Conservation (phyloP, 2,329 filamentous ascomycete genomes). For the Trichoderma semiorbis region DNA sequence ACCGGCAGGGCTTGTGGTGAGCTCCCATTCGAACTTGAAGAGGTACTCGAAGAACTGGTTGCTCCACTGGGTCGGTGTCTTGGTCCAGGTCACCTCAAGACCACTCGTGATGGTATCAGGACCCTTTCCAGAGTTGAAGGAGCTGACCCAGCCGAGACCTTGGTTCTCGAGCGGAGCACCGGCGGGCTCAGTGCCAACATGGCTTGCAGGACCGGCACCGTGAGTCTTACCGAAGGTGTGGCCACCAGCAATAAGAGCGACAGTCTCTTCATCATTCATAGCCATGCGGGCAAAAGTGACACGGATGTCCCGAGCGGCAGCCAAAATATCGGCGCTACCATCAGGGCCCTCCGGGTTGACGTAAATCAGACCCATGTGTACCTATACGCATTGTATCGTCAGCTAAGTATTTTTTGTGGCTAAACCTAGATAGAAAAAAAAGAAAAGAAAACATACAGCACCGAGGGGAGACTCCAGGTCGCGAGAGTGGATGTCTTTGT, state of each 20-base stretch:
- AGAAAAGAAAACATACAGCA: slow-evolving; percentile 59
- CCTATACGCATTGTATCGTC: background rate
- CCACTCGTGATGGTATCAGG: slow-evolving; percentile 71
- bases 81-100: slow-evolving; percentile 77
- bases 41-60: slow-evolving; percentile 72
- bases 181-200: slow-evolving; percentile 66
- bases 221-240: slow-evolving; percentile 81
- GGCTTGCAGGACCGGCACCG: slow-evolving; percentile 61
- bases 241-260: slow-evolving; percentile 73
- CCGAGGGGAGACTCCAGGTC: slow-evolving; percentile 66
- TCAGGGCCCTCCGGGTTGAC: slow-evolving; percentile 79
- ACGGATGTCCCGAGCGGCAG: slow-evolving; percentile 69
- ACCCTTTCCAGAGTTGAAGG: slow-evolving; percentile 63
- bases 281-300: slow-evolving; percentile 75
- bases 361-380: slow-evolving; percentile 65
- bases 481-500: slow-evolving; percentile 53
- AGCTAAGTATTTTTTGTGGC: background rate
- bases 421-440: background rate
- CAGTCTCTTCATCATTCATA: slow-evolving; percentile 80
- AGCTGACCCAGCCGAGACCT: slow-evolving; percentile 71
- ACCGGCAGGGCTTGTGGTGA: slow-evolving; percentile 70
- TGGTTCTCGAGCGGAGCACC: slow-evolving; percentile 61
- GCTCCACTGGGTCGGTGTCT: slow-evolving; percentile 72
- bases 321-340: slow-evolving; percentile 65
- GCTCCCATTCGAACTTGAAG: slow-evolving; percentile 75